These are phyloP conservation scores for Cladosporium sp. DNA, from an alignment of 2,329 filamentous ascomycete species.

Conservation along the genomic window DNA sequence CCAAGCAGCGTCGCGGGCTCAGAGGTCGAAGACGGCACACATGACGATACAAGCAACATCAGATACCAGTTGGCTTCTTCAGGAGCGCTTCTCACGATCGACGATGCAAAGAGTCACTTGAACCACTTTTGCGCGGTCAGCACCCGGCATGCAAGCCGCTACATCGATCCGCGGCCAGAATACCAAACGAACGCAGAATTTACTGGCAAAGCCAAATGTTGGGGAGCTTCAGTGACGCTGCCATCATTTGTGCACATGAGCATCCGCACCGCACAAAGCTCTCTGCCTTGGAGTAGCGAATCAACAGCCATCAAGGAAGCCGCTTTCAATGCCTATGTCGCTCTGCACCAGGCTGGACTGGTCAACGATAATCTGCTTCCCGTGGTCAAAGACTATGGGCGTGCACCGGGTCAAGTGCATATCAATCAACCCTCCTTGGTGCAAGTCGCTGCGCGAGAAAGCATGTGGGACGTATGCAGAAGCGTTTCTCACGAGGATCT, in stretches of 20 bases:
- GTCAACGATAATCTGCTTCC: conserved; percentile 78
- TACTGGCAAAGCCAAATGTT: conserved; percentile 28
- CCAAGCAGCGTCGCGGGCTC: too few species aligned
- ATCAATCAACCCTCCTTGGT: too few species aligned
- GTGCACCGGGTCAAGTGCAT: conserved; percentile 19
- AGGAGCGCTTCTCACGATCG: too few species aligned
- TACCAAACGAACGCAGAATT: too few species aligned
- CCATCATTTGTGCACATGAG: conserved; percentile 65
- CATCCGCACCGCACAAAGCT: conserved; percentile 53
- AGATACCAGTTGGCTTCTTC: too few species aligned
- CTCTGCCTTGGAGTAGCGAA: conserved; percentile 63
- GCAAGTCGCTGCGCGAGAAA: too few species aligned
- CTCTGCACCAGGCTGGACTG: conserved; percentile 65
- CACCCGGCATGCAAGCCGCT: too few species aligned
- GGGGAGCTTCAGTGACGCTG: conserved; percentile 62
- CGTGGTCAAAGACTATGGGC: conserved; percentile 31
- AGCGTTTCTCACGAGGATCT: too few species aligned
- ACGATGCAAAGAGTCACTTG: too few species aligned
- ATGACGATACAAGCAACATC: conserved; percentile 38
- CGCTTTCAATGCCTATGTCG: conserved; percentile 73
- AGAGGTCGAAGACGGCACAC: too few species aligned
- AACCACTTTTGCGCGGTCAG: too few species aligned
- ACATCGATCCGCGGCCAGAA: conserved; percentile 62
- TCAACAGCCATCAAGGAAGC: conserved; percentile 73
- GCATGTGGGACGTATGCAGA: too few species aligned